phyloP scores from a whole-genome alignment of 176 grass and related monocot genomes.

The Raddia distichophylla region DNA sequence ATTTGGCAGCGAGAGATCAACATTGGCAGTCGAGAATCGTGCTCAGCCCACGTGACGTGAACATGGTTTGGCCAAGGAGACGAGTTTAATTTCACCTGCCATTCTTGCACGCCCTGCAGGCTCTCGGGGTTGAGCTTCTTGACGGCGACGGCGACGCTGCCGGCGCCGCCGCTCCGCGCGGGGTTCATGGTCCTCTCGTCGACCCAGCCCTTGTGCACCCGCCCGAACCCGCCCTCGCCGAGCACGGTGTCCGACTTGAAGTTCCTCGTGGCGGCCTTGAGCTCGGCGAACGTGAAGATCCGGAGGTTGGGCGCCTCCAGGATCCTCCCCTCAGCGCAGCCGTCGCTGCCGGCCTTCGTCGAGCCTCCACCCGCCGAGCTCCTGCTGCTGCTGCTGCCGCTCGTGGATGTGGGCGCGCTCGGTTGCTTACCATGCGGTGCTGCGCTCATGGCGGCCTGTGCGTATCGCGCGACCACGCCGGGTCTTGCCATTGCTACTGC shows the following conservation, averaged over 20 bases:
- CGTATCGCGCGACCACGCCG: conserved; percentile 37
- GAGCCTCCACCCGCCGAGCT: conserved; percentile 17
- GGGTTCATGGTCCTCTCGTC: conserved; percentile 64
- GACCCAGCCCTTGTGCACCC: conserved; percentile 74
- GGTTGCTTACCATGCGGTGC: conserved; percentile 14
- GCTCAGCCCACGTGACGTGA: conserved; percentile 21
- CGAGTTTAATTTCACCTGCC: conserved; percentile 47
- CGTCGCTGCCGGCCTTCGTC: neutral
- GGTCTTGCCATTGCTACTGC: conserved; percentile 48
- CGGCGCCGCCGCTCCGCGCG: conserved; percentile 48
- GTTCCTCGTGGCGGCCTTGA: conserved; percentile 61
- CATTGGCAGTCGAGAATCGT: conserved; percentile 10
- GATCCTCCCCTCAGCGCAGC: conserved; percentile 51
- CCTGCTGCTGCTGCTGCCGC: neutral
- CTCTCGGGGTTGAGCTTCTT: conserved; percentile 80
- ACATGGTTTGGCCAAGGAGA: neutral
- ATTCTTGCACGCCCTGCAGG: conserved; percentile 73
- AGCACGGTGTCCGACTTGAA: conserved; percentile 62
- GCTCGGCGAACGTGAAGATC: conserved; percentile 70
- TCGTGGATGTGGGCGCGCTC: neutral
- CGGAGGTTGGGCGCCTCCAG: conserved; percentile 73
- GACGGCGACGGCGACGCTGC: conserved; percentile 57
- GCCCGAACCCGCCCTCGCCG: conserved; percentile 81
- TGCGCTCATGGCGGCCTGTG: conserved; percentile 16
- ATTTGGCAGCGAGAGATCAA: conserved; percentile 7